Evolutionary conservation across 2,329 filamentous ascomycete genomes (phyloP), one percentile per base, ranked within the genome.

Genomic region (Penicillium expansum): DNA sequence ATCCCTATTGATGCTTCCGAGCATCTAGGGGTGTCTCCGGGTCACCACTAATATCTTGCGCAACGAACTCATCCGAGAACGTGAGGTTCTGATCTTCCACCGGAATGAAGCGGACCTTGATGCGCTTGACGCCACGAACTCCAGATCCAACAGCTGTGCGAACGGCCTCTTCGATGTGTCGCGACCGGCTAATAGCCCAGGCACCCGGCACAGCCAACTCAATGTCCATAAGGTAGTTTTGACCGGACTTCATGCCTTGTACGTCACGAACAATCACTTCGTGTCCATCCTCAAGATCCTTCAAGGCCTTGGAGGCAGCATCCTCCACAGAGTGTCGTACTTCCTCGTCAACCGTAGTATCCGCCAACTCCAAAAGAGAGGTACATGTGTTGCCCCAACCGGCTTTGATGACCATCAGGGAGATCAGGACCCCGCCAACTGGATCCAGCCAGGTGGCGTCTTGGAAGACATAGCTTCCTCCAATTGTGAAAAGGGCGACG

Each of bases 371-470:
- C 68, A 91, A 83, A 11, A 99, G 78, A 6, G 94, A 88, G 13
- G 88, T 83, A 52, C 87, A 80, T 0, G 92, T 96, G 77, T 99
- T 99, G 62, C 86, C 86, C 79, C 85, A 89, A 22, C 94, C 94
- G 41, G 92, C 94, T 69, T 89, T 90, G 63, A 97, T 88, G 32
- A 99, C 93, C 85, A 99, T 89, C 59, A 93, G 79, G 14, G 92
- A 96, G 67, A 99, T 97, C 57, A 97, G 78, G 5, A 99, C 82
- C 10, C 94, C 92, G 54, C 94, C 94, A 30, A 97, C 89, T 10
- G 94, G 92, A 74, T 99, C 94, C 49, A 97, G 82, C 92, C 94
- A 97, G 30, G 89, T 85, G 52, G 93, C 92, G 68, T 92, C 88
- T 55, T 87, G 83, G 62, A 97, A 82, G 51, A 95, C 81, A 74